Percentiles rank a stretch among this genome's conserved stretches.
phyloP scores from a whole-genome alignment of 1,139 yeast genomes.

The Wickerhamomyces sp. region DNA sequence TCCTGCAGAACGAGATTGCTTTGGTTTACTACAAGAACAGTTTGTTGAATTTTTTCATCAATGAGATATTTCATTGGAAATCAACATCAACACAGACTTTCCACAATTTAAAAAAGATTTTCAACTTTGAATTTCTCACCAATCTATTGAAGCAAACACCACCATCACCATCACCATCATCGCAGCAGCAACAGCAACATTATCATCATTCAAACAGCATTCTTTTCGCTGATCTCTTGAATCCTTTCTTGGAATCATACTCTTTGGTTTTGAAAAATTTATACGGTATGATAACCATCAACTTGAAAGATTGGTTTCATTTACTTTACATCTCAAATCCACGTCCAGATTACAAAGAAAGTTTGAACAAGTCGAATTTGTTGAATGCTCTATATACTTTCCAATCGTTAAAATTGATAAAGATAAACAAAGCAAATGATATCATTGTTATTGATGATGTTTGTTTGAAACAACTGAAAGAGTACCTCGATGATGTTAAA shows the following conservation, averaged over 20 bases:
- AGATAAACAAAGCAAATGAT: conserved; percentile 9
- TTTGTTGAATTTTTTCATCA: conserved; percentile 14
- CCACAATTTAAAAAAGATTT: conserved; percentile 9
- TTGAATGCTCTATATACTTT: conserved; percentile 16
- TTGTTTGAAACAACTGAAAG: conserved; percentile 5
- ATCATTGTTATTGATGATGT: conserved; percentile 12
- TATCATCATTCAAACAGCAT: background rate
- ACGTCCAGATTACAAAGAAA: conserved; percentile 13
- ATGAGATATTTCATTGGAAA: conserved; percentile 13
- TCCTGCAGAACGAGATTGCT: conserved; percentile 14
- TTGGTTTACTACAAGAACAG: conserved; percentile 19
- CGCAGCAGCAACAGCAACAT: no score
- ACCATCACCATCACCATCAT: no score
- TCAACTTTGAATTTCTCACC: conserved; percentile 17
- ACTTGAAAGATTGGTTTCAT: conserved; percentile 17
- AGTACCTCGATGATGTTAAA: conserved; percentile 10
- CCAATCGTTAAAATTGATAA: conserved; percentile 13
- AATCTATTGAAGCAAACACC: conserved; percentile 8
- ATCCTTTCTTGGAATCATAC: conserved; percentile 20
- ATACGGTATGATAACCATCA: conserved; percentile 10
- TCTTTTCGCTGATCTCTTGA: conserved; percentile 8
- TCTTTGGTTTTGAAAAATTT: conserved; percentile 15
- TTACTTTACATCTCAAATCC: conserved; percentile 14
- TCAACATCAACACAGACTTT: conserved; percentile 5
- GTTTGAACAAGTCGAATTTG: conserved; percentile 18